Conservation (phyloP, 495 filamentous ascomycete genomes). For the Neurospora intermedia region DNA sequence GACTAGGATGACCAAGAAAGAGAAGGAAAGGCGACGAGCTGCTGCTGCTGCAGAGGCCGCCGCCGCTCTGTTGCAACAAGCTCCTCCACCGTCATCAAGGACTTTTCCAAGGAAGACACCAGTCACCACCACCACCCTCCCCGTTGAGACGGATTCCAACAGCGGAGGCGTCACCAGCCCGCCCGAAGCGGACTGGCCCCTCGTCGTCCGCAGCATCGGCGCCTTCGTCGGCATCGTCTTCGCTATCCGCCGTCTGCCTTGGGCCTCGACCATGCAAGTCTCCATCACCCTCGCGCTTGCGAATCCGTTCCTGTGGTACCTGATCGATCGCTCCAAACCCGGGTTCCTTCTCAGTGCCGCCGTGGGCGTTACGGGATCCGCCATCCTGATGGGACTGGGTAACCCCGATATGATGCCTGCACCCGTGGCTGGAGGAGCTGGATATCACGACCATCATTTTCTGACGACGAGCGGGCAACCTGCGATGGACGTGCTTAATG, state of each 20-base stretch:
- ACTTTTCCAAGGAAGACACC: not conserved
- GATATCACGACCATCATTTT: not conserved
- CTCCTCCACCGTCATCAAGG: not conserved
- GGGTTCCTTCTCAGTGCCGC: slow-evolving; percentile 66
- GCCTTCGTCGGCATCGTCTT: slow-evolving; percentile 95
- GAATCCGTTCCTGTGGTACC: slow-evolving; percentile 92
- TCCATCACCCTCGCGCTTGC: slow-evolving; percentile 83
- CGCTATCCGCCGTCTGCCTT: slow-evolving; percentile 85
- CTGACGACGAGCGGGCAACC: not conserved
- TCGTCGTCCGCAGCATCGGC: slow-evolving; percentile 76
- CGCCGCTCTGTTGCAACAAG: not conserved
- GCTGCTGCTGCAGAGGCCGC: not conserved
- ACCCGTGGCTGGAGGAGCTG: slow-evolving; percentile 24
- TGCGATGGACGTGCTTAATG: not conserved
- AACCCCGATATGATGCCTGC: slow-evolving; percentile 68
- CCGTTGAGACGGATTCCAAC: not conserved
- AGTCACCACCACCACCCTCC: not conserved
- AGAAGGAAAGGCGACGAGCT: slow-evolving; percentile 8
- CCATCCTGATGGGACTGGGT: slow-evolving; percentile 50
- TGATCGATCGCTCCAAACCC: slow-evolving; percentile 79
- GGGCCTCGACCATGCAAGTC: slow-evolving; percentile 88
- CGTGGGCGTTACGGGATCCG: slow-evolving; percentile 65
- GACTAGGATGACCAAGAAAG: not conserved
- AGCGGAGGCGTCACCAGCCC: slow-evolving; percentile 4
- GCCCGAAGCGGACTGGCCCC: slow-evolving; percentile 56